Evolutionary conservation across 2,329 filamentous ascomycete species (phyloP).

Genomic region (Fusarium sp.): DNA sequence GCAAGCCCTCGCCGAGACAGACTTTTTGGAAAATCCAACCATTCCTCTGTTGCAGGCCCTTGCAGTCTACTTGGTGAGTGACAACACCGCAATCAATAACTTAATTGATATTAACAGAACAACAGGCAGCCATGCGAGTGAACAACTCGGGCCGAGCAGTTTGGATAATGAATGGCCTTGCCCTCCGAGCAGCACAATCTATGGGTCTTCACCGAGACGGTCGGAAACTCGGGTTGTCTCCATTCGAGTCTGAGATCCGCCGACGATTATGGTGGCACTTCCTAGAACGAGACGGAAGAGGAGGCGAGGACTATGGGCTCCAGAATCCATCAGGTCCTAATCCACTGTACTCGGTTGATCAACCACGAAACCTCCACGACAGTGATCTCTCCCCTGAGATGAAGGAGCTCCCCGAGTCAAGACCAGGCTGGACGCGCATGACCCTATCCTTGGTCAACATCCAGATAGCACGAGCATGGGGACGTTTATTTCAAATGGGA

Average conservation of each 20-base stretch:
- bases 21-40: constrained; percentile 56
- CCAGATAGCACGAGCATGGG: constrained; percentile 55
- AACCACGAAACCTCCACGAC: constrained; percentile 69
- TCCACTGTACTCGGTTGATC: constrained; percentile 54
- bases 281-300: constrained; percentile 60
- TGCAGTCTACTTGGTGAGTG: constrained; percentile 52
- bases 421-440: constrained; percentile 68
- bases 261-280: constrained; percentile 67
- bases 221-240: constrained; percentile 57
- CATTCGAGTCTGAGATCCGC: constrained; percentile 67
- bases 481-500: constrained; percentile 37
- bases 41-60: constrained; percentile 50
- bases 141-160: constrained; percentile 50
- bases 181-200: constrained; percentile 59
- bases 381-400: constrained; percentile 61
- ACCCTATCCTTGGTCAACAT: constrained; percentile 66
- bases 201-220: constrained; percentile 68
- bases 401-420: constrained; percentile 58
- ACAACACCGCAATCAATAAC: background rate
- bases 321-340: constrained; percentile 19
- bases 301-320: constrained; percentile 68
- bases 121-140: constrained; percentile 45
- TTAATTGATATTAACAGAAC: background rate
- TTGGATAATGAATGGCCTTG: constrained; percentile 57
- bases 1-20: constrained; percentile 51